Base-by-base conservation (phyloP, 2,329 filamentous ascomycete genomes). In the Ophiostoma triangulosporum region DNA sequence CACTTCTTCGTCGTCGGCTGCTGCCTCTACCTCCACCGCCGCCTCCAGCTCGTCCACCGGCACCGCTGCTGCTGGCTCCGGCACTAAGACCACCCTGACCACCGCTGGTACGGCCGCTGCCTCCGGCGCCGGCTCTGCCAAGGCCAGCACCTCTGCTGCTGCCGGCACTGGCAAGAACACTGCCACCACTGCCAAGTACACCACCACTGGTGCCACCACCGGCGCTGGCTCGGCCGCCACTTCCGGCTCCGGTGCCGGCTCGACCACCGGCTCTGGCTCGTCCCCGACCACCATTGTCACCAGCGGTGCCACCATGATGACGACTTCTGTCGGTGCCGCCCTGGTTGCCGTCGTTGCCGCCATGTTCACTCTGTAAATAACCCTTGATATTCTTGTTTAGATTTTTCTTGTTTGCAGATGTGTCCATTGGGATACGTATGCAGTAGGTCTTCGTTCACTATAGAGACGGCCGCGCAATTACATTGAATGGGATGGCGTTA, bases 331-430 rank as follows among this genome's bases (percentile, higher is more conserved):
- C 26, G 61, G 58, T 4, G 66, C 61, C 24, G 62, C 61, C 29
- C 60, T 67, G 49, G 59, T 59, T 27, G 64, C 62, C 32, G 57
- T 64, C 40, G 59, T 67, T 58, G 60, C 57, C 14, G 65, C 62
- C 22, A 61, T 68, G 36, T 60, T 67, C 49, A 60, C 62, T 49
- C 55, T 67, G 54, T 68, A 63, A 65, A 59, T 46, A 31, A 45
- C 24, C n/a, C 7, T 46, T 20, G 45, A 31, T 8, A 20, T 33
- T 29, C 48, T 32, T 31, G 6, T 54, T 36, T 43, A 33, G n/a
- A 26, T 14, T 31, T 50, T 26, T 54, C 32, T 29, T 36, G 40
- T 48, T 33, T 48, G 24, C 14, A n/a, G 22, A 35, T 35, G 38
- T 43, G 38, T 43, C 20, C 38, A 43, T 17, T 29, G 43, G 26